Percentiles rank a stretch among this genome's conserved stretches.
Conservation (phyloP, 495 filamentous ascomycete species). For the Neurospora sp. region DNA sequence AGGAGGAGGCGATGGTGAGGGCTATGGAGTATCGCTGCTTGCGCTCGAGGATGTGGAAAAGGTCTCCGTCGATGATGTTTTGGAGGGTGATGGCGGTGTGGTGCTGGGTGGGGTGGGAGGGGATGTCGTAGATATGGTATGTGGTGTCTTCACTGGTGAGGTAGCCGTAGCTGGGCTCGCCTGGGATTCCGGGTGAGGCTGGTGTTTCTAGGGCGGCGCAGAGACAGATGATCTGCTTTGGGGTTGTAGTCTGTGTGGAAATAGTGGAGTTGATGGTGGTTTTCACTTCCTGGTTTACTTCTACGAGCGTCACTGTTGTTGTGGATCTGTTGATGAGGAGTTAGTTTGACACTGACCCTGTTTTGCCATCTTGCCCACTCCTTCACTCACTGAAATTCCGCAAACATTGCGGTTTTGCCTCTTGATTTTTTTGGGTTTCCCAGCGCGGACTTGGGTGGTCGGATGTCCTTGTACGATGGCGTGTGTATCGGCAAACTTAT, state of each 20-base stretch:
- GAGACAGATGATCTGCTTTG: neutral
- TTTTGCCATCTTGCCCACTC: neutral
- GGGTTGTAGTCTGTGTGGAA: neutral
- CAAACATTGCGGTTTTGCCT: neutral
- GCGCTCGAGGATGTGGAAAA: slow-evolving; percentile 1
- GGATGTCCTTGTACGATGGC: neutral
- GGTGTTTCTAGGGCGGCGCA: neutral
- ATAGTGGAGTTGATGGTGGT: neutral
- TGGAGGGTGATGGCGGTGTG: slow-evolving; percentile 5
- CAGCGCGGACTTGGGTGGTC: neutral
- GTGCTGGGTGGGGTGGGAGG: neutral
- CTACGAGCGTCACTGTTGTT: neutral
- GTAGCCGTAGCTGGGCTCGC: slow-evolving; percentile 5
- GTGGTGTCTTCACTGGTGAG: neutral
- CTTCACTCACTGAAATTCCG: neutral
- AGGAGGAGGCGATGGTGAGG: slow-evolving; percentile 12
- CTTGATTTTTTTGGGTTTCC: neutral
- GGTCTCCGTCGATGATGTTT: slow-evolving; percentile 5
- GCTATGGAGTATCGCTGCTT: slow-evolving; percentile 6
- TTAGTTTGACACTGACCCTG: neutral
- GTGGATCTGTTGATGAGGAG: neutral
- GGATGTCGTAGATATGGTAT: slow-evolving; percentile 10
- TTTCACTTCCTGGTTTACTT: neutral
- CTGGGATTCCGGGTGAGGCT: neutral
- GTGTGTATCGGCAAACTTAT: neutral